phyloP scores from a whole-genome alignment of 768 basidiomycete species.

The Lactarius pseudohatsudake region DNA sequence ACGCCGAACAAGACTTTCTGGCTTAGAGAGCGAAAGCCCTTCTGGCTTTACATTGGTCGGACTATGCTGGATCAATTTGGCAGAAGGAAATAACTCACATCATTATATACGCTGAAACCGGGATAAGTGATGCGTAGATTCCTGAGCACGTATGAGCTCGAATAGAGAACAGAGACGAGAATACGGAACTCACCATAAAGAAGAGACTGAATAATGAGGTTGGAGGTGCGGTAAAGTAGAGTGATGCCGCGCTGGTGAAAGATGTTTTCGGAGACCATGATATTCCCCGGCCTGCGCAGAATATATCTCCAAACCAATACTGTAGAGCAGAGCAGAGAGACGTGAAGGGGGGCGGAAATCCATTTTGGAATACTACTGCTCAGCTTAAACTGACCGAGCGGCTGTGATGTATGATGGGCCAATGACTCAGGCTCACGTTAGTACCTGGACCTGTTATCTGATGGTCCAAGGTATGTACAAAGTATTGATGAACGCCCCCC shows the following conservation, averaged over 20 bases:
- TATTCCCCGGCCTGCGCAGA: background rate
- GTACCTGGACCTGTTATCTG: too few species aligned
- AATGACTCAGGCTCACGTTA: too few species aligned
- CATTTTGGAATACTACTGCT: too few species aligned
- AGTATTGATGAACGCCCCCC: too few species aligned
- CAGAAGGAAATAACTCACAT: too few species aligned
- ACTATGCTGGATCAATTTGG: background rate
- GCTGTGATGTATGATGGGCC: too few species aligned
- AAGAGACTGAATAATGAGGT: background rate
- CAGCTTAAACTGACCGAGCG: too few species aligned
- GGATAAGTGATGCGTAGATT: too few species aligned
- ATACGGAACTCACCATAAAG: background rate
- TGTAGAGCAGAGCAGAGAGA: too few species aligned
- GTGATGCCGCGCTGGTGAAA: background rate
- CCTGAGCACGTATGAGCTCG: background rate
- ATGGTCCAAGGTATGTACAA: too few species aligned
- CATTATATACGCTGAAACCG: too few species aligned
- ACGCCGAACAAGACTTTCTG: background rate
- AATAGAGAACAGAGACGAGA: background rate
- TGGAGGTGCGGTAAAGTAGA: background rate
- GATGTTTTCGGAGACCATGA: background rate
- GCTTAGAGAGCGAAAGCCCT: background rate
- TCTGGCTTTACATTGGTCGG: background rate
- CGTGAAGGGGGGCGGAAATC: too few species aligned
- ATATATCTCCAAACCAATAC: background rate